A percentile compares a stretch with the other conserved stretches of the same genome.
Conservation (phyloP, 2,329 filamentous ascomycete genomes). For the Aspergillus felis region DNA sequence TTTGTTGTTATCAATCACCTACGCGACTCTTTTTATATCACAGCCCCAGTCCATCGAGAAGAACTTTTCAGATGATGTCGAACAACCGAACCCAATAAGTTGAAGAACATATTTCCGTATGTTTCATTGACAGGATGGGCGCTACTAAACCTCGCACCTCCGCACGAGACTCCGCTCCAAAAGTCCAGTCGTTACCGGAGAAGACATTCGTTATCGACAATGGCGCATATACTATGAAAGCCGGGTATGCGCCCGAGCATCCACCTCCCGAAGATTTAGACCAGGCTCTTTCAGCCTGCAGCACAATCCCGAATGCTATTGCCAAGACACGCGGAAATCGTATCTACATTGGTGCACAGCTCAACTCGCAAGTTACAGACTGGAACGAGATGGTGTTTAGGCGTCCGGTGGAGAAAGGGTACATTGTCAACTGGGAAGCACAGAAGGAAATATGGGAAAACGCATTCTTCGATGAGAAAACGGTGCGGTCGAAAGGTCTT, state of each 20-base stretch:
- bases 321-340: conserved; percentile 75
- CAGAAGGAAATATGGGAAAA: conserved; percentile 95
- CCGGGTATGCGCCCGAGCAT: conserved; percentile 62
- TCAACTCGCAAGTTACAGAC: conserved; percentile 70
- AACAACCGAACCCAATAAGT: neutral
- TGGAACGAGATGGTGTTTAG: conserved; percentile 86
- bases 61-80: neutral
- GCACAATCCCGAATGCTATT: conserved; percentile 81
- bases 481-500: conserved; percentile 49
- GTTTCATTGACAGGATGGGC: conserved; percentile 21
- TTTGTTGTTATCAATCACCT: conserved; percentile 1
- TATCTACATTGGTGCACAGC: conserved; percentile 73
- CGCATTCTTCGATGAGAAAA: conserved; percentile 70
- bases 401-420: conserved; percentile 89
- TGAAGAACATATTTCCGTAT: neutral
- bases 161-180: conserved; percentile 51
- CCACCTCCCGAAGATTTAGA: conserved; percentile 33
- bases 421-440: conserved; percentile 93
- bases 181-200: conserved; percentile 50
- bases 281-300: conserved; percentile 49
- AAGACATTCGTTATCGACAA: conserved; percentile 88
- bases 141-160: conserved; percentile 33
- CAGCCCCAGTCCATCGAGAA: neutral
- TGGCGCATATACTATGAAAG: conserved; percentile 87
- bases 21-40: neutral